Evolutionary conservation across 352 stramenopile species (phyloP).

Genomic region (Globisporangium viniferum): DNA sequence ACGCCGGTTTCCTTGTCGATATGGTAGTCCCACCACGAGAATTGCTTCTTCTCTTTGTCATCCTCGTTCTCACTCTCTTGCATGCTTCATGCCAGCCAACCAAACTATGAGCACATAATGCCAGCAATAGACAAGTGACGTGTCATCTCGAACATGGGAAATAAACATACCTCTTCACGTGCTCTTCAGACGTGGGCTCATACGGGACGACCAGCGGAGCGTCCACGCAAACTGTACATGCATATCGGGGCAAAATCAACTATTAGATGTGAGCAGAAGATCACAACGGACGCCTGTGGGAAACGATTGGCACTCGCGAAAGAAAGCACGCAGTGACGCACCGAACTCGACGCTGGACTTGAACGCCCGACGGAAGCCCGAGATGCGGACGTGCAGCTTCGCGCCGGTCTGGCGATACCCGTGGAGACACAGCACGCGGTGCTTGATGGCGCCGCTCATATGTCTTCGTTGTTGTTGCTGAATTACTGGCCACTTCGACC

Average conservation of each 20-base stretch:
- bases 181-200: constrained; percentile 26
- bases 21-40: constrained; percentile 75
- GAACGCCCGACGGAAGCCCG: constrained; percentile 64
- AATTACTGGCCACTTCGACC: not conserved
- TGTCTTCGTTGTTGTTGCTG: constrained; percentile 9
- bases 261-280: not conserved
- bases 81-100: constrained; percentile 1
- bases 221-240: constrained; percentile 68
- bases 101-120: not conserved
- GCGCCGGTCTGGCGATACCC: constrained; percentile 75
- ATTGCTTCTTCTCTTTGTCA: constrained; percentile 30
- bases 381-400: constrained; percentile 73
- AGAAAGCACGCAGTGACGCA: constrained; percentile 20
- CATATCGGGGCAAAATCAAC: not conserved
- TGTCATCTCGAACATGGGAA: not conserved
- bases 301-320: not conserved
- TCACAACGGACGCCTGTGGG: not conserved
- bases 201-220: constrained; percentile 55
- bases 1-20: constrained; percentile 37
- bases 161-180: constrained; percentile 35
- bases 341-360: constrained; percentile 82
- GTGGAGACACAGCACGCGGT: constrained; percentile 78
- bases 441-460: constrained; percentile 34
- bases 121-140: not conserved
- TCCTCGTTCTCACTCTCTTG: constrained; percentile 1